Evolutionary conservation across 2,329 filamentous ascomycete genomes (phyloP).

Genomic region (Colletotrichum karsti): DNA sequence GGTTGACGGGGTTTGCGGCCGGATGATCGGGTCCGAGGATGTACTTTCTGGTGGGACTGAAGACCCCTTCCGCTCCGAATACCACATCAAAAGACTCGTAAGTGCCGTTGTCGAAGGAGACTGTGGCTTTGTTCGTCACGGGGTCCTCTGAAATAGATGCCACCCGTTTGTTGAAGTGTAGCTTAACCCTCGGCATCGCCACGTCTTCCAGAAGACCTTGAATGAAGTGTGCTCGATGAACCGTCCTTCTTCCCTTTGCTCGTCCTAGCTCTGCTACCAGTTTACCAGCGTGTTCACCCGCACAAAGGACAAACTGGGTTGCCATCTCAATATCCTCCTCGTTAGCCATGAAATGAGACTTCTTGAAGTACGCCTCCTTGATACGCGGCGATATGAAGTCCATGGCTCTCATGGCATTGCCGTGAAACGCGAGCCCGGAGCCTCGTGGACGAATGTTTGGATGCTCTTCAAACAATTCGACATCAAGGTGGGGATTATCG

Average conservation of each 20-base stretch:
- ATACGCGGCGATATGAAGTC: neutral
- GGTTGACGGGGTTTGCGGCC: neutral
- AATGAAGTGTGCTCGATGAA: neutral
- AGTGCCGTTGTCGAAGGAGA: neutral
- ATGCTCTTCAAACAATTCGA: neutral
- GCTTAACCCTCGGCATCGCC: neutral
- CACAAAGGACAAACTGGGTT: neutral
- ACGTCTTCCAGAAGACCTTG: neutral
- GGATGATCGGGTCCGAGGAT: neutral
- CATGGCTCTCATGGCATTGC: neutral
- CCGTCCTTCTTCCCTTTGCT: neutral
- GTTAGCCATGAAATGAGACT: neutral
- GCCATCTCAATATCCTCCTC: neutral
- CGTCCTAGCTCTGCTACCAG: neutral
- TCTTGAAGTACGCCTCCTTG: neutral
- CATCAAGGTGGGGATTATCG: neutral
- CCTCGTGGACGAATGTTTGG: neutral
- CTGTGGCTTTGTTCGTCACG: neutral
- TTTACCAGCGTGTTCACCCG: neutral
- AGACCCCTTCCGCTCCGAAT: neutral
- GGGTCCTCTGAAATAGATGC: neutral
- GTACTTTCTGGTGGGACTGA: neutral
- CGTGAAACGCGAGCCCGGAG: neutral
- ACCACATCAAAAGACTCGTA: neutral
- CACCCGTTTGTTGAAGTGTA: neutral